These are phyloP conservation scores for Kwoniella sp. DNA, from an alignment of 768 basidiomycete species.

Conservation along the genomic window DNA sequence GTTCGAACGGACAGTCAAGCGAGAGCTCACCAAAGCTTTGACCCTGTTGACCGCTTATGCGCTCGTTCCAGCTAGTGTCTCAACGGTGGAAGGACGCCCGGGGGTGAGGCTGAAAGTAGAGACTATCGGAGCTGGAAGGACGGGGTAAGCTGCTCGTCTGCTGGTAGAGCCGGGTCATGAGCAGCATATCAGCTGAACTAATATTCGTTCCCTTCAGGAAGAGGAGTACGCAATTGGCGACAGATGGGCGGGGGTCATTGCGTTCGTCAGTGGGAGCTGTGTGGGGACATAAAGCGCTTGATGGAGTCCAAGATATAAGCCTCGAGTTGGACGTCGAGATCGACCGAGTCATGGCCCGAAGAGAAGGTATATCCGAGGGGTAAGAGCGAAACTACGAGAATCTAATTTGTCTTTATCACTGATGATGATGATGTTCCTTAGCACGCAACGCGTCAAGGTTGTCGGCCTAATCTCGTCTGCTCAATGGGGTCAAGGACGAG, in stretches of 20 bases:
- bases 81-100: slow-evolving; percentile 56
- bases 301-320: slow-evolving; percentile 73
- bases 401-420: too few relatives aligned
- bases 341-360: slow-evolving; percentile 63
- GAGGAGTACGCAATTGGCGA: slow-evolving; percentile 67
- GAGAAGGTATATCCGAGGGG: slow-evolving; percentile 56
- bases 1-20: slow-evolving; percentile 80
- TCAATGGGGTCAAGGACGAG: slow-evolving; percentile 69
- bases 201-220: too few relatives aligned
- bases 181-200: neutral
- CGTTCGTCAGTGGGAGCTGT: slow-evolving; percentile 70
- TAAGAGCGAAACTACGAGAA: slow-evolving; percentile 17
- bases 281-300: slow-evolving; percentile 81
- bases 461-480: slow-evolving; percentile 85
- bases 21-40: slow-evolving; percentile 86
- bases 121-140: slow-evolving; percentile 62
- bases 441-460: slow-evolving; percentile 60
- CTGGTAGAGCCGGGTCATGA: neutral
- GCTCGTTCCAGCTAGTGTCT: slow-evolving; percentile 65
- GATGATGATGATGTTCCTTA: slow-evolving; percentile 11
- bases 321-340: slow-evolving; percentile 69
- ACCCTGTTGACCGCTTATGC: slow-evolving; percentile 83
- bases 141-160: slow-evolving; percentile 62
- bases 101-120: slow-evolving; percentile 71
- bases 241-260: slow-evolving; percentile 67